Evolutionary conservation across 768 basidiomycete genomes (phyloP), one percentile per base, ranked within the genome.

Genomic region (Termitomyces sp.): DNA sequence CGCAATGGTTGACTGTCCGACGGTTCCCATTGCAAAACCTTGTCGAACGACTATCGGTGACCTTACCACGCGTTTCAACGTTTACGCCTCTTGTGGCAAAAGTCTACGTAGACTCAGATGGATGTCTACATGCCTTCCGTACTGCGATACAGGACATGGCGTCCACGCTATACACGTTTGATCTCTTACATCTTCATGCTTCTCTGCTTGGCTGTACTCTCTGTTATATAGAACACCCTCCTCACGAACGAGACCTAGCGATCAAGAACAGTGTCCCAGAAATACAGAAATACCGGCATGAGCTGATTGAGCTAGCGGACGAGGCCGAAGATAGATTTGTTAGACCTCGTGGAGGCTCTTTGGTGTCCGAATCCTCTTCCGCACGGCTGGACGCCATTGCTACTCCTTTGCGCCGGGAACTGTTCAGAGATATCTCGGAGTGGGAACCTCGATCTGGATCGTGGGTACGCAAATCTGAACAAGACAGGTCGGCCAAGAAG

Each of bases 121-220:
- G 58, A 12, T 41, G 58, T 29, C 41, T 69, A 35, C 38, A 49
- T 25, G 46, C 40, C 31, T 56, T 63, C 37, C 64, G 58, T 50
- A 29, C 56, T 52, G 62, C 54, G 54, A 60, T 59, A 40, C 66
- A 71, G 27, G 41, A 47, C 0, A 71, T 75, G 48, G 61, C 66
- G 57, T 41, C 59, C 3, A 54, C 64, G 11, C 65, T 85, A 16
- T 66, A 68, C 19, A 65, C 64, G 0, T 69, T 73, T 41, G 65
- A 65, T 19, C 63, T 83, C 16, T 69, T 73, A 7, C 68, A 61
- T 7, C 71, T 81, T 17, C 80, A 83, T 52, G 80, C 81, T 9
- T 80, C 81, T 9, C 62, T 84, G 23, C 84, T 80, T 77, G 73
- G 75, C 16, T 81, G 79, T 54, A 76, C 77, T 5, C 77, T 84